Base-by-base conservation (phyloP, 495 filamentous ascomycete genomes). In the Penicillium arizonense region DNA sequence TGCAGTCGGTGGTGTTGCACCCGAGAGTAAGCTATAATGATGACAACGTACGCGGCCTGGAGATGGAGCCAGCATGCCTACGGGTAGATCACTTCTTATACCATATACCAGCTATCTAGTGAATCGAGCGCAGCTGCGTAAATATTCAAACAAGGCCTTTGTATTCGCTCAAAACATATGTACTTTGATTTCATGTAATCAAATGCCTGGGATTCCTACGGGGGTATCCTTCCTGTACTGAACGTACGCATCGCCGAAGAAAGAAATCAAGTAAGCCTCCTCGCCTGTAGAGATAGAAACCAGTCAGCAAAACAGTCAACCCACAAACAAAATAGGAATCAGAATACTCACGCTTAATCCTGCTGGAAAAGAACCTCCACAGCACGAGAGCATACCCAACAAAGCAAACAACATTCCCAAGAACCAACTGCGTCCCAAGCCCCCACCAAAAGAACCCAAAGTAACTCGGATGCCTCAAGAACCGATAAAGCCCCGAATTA, bases 401-500 rank as follows among this genome's bases (percentile, higher is more conserved):
- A 16, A 92, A 81, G 61, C 91, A 93, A 1, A 95, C 60, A 12
- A 77, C 67, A 73, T 98, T 98, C 30, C 93, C 92, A 50, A 96
- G 74, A 24, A 95, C 83, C 47, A 97, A 58, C 77, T 98, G 94
- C 35, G 90, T 96, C 2, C 94, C 94, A n/a, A 97, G 50, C 0
- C 87, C 91, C 92, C 91, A 98, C 87, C 90, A 97, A 65, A 96
- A 98, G 72, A 95, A 98, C 2, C 94, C 94, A 71, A 97, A 97
- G 65, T 98, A 98, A 37, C 84, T 85, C 43, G 94, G 94, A 69
- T 98, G 94, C 5, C 94, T 75, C 42, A 96, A 65, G 30, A 75
- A 61, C 2, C 58, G 51, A 63, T 87, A 88, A 12, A 87, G 47
- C 1, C 94, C 94, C 34, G 69, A 76, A 9, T 85, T 96, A 33